These are phyloP conservation scores for Linnemannia schmuckeri DNA, from an alignment of 192 early-diverging fungal genomes.

Conservation along the genomic window DNA sequence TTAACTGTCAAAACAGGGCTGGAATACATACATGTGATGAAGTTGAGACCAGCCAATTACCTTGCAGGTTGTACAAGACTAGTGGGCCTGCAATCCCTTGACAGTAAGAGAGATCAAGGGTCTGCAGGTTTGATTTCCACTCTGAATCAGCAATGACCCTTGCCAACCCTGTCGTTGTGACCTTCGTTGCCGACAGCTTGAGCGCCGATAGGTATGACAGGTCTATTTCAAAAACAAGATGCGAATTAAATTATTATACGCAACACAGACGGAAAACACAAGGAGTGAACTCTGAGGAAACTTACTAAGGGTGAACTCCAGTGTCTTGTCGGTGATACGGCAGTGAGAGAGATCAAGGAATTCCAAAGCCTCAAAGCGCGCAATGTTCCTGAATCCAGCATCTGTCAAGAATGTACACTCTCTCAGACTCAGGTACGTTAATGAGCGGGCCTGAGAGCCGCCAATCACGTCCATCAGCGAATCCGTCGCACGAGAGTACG, in stretches of 20 bases:
- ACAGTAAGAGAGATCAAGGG: constrained; percentile 56
- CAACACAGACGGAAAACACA: neutral
- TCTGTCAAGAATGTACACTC: constrained; percentile 63
- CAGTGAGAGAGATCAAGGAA: constrained; percentile 64
- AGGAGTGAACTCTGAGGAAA: neutral
- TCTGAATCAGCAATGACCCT: constrained; percentile 29
- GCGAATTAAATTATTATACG: neutral
- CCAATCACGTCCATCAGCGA: constrained; percentile 59
- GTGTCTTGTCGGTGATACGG: constrained; percentile 61
- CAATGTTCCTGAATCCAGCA: constrained; percentile 53
- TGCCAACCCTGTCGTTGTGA: constrained; percentile 62
- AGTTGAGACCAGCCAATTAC: constrained; percentile 19
- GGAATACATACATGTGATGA: neutral
- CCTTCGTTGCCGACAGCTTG: constrained; percentile 66
- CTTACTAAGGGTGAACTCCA: constrained; percentile 25
- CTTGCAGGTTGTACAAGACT: constrained; percentile 47
- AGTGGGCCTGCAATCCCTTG: constrained; percentile 29
- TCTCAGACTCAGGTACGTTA: constrained; percentile 56
- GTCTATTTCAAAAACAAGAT: constrained; percentile 14
- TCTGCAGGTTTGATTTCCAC: constrained; percentile 44
- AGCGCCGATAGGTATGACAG: constrained; percentile 33
- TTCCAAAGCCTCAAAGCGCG: constrained; percentile 55
- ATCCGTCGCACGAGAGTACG: constrained; percentile 62
- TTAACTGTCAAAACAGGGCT: neutral
- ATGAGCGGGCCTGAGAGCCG: constrained; percentile 40